These are phyloP conservation scores for Truncatella angustata DNA, from an alignment of 2,329 filamentous ascomycete species.

Conservation along the genomic window DNA sequence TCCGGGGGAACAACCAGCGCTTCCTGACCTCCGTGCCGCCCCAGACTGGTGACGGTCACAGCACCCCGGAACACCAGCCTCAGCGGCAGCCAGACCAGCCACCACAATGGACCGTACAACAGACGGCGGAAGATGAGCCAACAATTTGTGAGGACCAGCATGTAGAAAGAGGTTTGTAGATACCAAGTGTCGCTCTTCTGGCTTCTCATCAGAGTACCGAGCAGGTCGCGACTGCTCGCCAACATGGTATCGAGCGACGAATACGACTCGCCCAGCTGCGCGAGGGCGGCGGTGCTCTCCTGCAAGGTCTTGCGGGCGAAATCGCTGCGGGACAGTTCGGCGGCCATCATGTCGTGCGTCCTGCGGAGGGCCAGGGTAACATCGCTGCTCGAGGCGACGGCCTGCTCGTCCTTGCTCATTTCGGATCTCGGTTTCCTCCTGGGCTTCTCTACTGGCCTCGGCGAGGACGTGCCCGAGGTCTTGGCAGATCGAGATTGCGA, in stretches of 20 bases:
- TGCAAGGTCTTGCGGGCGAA: conserved; percentile 88
- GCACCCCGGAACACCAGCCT: conserved; percentile 61
- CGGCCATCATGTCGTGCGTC: conserved; percentile 82
- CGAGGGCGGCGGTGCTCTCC: conserved; percentile 80
- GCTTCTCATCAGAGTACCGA: conserved; percentile 76
- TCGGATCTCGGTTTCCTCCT: conserved; percentile 31
- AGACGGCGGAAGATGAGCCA: conserved; percentile 87
- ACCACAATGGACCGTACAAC: conserved; percentile 87
- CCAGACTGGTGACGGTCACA: conserved; percentile 52
- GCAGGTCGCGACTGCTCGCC: conserved; percentile 68
- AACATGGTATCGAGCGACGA: conserved; percentile 75
- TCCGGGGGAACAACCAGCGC: conserved; percentile 20
- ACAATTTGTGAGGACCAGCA: conserved; percentile 71
- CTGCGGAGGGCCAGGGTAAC: conserved; percentile 81
- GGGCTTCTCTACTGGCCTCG: conserved; percentile 15
- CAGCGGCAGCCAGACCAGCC: conserved; percentile 83
- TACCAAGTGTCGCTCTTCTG: conserved; percentile 99
- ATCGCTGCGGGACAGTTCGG: conserved; percentile 79
- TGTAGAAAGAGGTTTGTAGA: conserved; percentile 82
- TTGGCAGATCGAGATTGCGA: conserved; percentile 36
- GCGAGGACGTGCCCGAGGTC: conserved; percentile 30
- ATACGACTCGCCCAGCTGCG: conserved; percentile 78
- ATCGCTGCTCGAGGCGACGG: conserved; percentile 73
- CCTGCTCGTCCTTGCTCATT: conserved; percentile 60
- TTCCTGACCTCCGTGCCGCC: conserved; percentile 37